Evolutionary conservation across 331 rosid genomes (phyloP).

Genomic region (Acacia concinna): DNA sequence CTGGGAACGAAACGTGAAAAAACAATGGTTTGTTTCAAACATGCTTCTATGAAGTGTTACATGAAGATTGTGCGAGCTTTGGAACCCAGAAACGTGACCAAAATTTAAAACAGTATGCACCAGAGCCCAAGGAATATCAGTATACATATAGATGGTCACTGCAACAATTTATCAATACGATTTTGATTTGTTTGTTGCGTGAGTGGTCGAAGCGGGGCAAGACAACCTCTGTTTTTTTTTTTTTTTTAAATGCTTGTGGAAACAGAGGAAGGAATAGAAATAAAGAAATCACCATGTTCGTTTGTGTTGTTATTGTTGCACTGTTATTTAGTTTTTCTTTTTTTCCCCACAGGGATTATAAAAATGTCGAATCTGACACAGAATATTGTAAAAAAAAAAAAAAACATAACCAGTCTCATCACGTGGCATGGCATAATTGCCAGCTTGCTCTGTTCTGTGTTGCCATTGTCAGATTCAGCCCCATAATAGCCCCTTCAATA

Average conservation of each 20-base stretch:
- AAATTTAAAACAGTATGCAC: neutral
- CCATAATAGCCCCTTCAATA: constrained; percentile 17
- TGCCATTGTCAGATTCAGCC: constrained; percentile 23
- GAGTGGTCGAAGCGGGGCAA: constrained; percentile 2
- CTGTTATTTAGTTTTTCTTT: constrained; percentile 3
- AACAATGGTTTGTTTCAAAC: neutral
- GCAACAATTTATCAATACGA: neutral
- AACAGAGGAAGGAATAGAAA: constrained; percentile 27
- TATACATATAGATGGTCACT: neutral
- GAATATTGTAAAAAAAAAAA: constrained; percentile 4
- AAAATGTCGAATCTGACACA: constrained; percentile 18
- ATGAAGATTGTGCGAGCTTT: neutral
- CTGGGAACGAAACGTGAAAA: neutral
- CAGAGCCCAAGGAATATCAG: constrained; percentile 12
- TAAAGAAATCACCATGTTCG: constrained; percentile 16
- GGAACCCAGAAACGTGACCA: neutral
- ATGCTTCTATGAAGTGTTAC: neutral
- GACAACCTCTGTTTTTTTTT: constrained; percentile 3
- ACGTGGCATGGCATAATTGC: constrained; percentile 45
- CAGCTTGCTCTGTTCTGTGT: constrained; percentile 34
- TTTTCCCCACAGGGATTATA: neutral
- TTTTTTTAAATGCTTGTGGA: constrained; percentile 3
- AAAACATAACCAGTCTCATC: constrained; percentile 31
- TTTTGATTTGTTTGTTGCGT: constrained; percentile 3
- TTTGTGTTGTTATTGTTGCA: constrained; percentile 26